Base-by-base conservation (phyloP, 192 early-diverging fungal species). In the Thamnidium elegans region DNA sequence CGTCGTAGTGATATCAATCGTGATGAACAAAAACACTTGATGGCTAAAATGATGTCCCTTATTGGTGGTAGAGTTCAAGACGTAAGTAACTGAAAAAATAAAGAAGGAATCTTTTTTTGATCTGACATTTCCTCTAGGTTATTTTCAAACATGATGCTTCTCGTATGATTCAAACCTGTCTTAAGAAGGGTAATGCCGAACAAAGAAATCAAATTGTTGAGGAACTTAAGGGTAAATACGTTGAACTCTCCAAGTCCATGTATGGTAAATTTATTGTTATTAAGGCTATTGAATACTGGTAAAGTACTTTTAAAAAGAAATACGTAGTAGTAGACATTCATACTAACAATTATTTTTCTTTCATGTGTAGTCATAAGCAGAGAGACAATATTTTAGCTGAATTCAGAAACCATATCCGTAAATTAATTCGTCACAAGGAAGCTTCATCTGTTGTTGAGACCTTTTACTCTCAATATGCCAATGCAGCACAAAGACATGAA, bases 81-180 rank as follows among this genome's bases (percentile, higher is more conserved):
- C 31, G 74, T 71, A 61, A 64, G 74, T 19, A 20, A 55, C 34
- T 42, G 19, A 32, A 45, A 53, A 11, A 1, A 59, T 21, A 20
- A 46, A 11, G 15, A n/a, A 34, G 26, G 26, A 19, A 17, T 13
- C 3, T 13, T 6, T 26, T 32, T 34, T 30, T 7, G 20, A 17
- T 7, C 47, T 23, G 11, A 6, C 9, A 15, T 47, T 19, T 54
- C 8, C 14, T 68, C 2, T 70, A 76, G 75, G 73, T 97, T 43
- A 90, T 92, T 69, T 92, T 95, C 77, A 94, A 96, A 79, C 94
- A 95, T 85, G 96, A 98, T 71, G 91, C 92, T 74, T 92, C 90
- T 56, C 87, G 96, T 62, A 84, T 97, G 9, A 82, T 98, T 61
- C 95, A 98, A 73, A 89, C 89, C 17, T 89, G 87, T 65, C 65